A percentile compares a stretch with the other conserved stretches of the same genome.
Conservation (phyloP, 2,329 filamentous ascomycete genomes). For the Mycosphaerella arachidis region DNA sequence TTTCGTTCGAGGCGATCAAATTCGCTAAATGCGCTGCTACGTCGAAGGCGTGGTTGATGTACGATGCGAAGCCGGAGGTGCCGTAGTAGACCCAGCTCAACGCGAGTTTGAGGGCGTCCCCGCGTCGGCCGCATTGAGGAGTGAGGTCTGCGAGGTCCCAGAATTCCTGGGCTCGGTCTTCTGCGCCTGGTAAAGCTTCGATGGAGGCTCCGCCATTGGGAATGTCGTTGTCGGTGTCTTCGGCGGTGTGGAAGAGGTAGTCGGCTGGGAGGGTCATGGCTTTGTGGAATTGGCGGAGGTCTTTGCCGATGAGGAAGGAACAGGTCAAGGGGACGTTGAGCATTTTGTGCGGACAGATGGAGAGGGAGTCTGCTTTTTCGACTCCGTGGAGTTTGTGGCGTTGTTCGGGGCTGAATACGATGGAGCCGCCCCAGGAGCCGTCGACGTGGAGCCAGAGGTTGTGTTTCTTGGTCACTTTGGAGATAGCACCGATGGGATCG, state of each 20-base stretch:
- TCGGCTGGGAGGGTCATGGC: slow-evolving; percentile 85
- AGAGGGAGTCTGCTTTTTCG: slow-evolving; percentile 73
- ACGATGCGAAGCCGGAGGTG: slow-evolving; percentile 62
- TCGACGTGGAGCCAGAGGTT: slow-evolving; percentile 91
- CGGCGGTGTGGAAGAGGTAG: slow-evolving; percentile 52
- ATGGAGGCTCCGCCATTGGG: slow-evolving; percentile 34
- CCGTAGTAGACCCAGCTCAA: slow-evolving; percentile 90
- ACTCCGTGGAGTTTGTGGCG: slow-evolving; percentile 64
- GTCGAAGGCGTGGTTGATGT: slow-evolving; percentile 63
- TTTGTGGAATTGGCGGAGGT: slow-evolving; percentile 70
- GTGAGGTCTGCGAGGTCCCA: slow-evolving; percentile 92
- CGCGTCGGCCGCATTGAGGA: slow-evolving; percentile 84
- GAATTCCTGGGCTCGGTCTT: slow-evolving; percentile 35
- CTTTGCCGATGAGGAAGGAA: slow-evolving; percentile 76
- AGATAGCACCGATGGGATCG: slow-evolving; percentile 70
- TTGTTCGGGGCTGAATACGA: slow-evolving; percentile 65
- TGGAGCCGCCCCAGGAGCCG: slow-evolving; percentile 82
- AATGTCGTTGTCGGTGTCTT: slow-evolving; percentile 18
- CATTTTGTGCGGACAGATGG: slow-evolving; percentile 97
- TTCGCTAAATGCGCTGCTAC: slow-evolving; percentile 65
- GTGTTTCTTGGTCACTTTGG: slow-evolving; percentile 64
- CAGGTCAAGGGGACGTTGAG: slow-evolving; percentile 86
- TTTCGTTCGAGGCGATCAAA: slow-evolving; percentile 50
- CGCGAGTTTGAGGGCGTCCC: slow-evolving; percentile 81
- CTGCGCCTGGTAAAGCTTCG: neutral